Conservation (phyloP, 1,284 basidiomycete genomes). For the Trichosporon asahii region DNA sequence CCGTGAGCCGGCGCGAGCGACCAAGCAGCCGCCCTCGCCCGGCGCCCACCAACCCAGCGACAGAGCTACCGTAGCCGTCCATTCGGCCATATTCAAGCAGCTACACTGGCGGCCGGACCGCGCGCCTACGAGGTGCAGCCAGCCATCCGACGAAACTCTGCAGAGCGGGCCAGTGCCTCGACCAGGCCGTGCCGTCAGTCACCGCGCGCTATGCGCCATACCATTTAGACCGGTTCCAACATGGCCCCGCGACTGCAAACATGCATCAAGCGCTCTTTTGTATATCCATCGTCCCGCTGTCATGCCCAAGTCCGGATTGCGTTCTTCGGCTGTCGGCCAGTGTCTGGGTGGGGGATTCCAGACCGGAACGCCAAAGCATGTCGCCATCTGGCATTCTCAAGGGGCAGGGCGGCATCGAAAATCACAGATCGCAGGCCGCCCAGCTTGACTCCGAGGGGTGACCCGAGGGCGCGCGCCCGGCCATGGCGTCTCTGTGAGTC, state of each 20-base stretch:
- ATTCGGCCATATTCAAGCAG: background rate
- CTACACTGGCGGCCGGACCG: background rate
- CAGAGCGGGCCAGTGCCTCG: background rate
- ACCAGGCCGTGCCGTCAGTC: background rate
- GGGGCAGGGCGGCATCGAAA: background rate
- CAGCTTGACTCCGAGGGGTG: background rate
- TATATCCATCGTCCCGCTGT: background rate
- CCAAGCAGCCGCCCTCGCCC: background rate
- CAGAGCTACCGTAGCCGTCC: background rate
- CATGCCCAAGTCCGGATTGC: background rate
- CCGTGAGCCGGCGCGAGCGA: background rate
- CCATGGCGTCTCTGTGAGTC: background rate
- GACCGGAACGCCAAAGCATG: constrained; percentile 2
- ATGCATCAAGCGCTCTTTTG: background rate
- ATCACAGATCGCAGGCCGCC: background rate
- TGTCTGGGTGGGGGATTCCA: background rate
- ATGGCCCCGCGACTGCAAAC: background rate
- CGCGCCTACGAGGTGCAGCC: background rate
- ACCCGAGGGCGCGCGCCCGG: background rate
- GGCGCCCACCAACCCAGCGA: background rate
- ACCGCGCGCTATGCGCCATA: background rate
- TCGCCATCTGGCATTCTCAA: background rate
- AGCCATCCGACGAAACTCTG: background rate
- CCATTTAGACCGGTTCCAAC: background rate
- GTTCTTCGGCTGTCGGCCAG: background rate